These are phyloP conservation scores for Tylopilus vinaceipallidus DNA, from an alignment of 768 basidiomycete genomes.

Conservation along the genomic window DNA sequence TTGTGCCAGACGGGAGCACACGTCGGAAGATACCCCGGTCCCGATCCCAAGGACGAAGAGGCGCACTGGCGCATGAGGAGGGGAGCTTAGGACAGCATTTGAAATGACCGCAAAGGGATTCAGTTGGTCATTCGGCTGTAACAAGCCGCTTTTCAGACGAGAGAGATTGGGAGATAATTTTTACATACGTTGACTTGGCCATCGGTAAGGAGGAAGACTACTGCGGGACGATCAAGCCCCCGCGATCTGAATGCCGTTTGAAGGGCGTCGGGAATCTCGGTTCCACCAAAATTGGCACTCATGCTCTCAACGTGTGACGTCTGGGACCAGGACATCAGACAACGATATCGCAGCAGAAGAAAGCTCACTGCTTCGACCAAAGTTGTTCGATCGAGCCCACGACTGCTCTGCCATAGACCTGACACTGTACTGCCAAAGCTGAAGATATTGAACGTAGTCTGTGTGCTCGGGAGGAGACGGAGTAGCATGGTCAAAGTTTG, in stretches of 20 bases:
- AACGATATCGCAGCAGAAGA: neutral
- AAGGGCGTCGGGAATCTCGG: slow-evolving; percentile 47
- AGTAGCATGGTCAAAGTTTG: slow-evolving; percentile 46
- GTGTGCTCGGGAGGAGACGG: slow-evolving; percentile 42
- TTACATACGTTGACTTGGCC: slow-evolving; percentile 39
- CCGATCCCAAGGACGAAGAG: slow-evolving; percentile 64
- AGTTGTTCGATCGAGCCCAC: slow-evolving; percentile 27
- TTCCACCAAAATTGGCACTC: slow-evolving; percentile 47
- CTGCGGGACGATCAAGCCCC: slow-evolving; percentile 37
- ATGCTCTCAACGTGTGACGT: slow-evolving; percentile 40
- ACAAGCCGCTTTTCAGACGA: neutral
- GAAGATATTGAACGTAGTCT: slow-evolving; percentile 55
- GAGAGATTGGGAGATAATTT: neutral
- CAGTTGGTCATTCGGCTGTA: slow-evolving; percentile 16
- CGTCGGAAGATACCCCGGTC: slow-evolving; percentile 42
- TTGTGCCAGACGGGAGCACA: slow-evolving; percentile 53
- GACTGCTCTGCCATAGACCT: slow-evolving; percentile 38
- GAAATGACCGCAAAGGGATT: slow-evolving; percentile 19
- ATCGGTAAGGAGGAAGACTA: slow-evolving; percentile 58
- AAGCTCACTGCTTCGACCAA: slow-evolving; percentile 38
- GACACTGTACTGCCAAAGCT: slow-evolving; percentile 41
- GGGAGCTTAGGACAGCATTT: slow-evolving; percentile 33
- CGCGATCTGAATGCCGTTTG: slow-evolving; percentile 37
- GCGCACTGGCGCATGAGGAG: slow-evolving; percentile 37
- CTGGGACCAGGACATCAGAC: slow-evolving; percentile 29